Evolutionary conservation across 768 basidiomycete genomes (phyloP).

Genomic region (Phanerochaete sordida): DNA sequence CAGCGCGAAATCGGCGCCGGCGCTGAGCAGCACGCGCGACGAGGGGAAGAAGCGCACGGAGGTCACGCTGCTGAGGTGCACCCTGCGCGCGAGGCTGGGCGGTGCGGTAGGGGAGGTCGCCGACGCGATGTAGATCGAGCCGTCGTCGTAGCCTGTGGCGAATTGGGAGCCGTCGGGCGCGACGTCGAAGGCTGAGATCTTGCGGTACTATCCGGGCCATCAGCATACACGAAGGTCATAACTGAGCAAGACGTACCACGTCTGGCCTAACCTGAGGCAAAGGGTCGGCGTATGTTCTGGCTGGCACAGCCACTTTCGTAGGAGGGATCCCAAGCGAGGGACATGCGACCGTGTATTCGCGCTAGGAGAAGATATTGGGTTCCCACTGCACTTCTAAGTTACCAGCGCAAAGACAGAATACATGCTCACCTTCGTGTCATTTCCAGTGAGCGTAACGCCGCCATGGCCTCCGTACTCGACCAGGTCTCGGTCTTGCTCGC

Average conservation of each 20-base stretch:
- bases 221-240: background rate
- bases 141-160: slow-evolving; percentile 59
- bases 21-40: slow-evolving; percentile 65
- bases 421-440: slow-evolving; percentile 30
- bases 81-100: slow-evolving; percentile 29
- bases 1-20: slow-evolving; percentile 65
- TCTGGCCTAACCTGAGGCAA: slow-evolving; percentile 37
- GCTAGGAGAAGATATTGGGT: background rate
- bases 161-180: slow-evolving; percentile 56
- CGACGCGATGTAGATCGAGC: slow-evolving; percentile 51
- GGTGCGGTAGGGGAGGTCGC: slow-evolving; percentile 17
- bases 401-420: background rate
- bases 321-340: slow-evolving; percentile 42
- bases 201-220: slow-evolving; percentile 36
- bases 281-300: slow-evolving; percentile 46
- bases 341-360: slow-evolving; percentile 36
- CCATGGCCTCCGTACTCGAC: slow-evolving; percentile 44
- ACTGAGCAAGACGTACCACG: slow-evolving; percentile 10
- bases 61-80: slow-evolving; percentile 53
- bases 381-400: slow-evolving; percentile 5
- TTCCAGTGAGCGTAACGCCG: slow-evolving; percentile 40
- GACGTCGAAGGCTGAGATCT: slow-evolving; percentile 63
- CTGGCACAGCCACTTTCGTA: slow-evolving; percentile 47
- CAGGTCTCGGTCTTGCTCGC: slow-evolving; percentile 49
- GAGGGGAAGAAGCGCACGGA: slow-evolving; percentile 67